A percentile compares a stretch with the other conserved stretches of the same genome.
Evolutionary conservation across 2,329 filamentous ascomycete genomes (phyloP).

Genomic region (Curvularia spicifera): DNA sequence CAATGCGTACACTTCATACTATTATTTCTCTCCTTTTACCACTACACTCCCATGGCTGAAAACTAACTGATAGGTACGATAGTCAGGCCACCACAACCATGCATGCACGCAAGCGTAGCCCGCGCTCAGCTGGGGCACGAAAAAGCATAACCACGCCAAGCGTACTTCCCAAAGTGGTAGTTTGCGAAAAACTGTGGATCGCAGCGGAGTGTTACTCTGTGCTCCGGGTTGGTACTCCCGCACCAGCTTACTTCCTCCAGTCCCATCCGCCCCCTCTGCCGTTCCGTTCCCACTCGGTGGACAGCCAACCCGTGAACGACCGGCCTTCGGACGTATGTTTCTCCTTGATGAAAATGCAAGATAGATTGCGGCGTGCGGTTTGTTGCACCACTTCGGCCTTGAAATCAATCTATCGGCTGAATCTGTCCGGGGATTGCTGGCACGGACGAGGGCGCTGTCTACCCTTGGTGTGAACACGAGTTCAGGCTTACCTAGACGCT

Average conservation of each 20-base stretch:
- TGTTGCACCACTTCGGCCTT: not conserved
- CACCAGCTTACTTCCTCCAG: not conserved
- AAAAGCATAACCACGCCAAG: not conserved
- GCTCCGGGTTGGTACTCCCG: conserved; percentile 3
- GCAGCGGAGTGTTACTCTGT: conserved; percentile 3
- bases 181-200: not conserved
- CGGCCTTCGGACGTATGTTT: not conserved
- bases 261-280: not conserved
- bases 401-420: not conserved
- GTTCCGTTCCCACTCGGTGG: not conserved
- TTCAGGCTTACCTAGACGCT: conserved; percentile 7
- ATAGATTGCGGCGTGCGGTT: not conserved
- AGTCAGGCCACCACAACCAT: not conserved
- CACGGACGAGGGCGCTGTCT: not conserved
- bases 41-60: not conserved
- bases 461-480: not conserved
- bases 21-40: not conserved
- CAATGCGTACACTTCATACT: not conserved
- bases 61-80: not conserved
- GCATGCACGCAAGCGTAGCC: not conserved
- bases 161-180: not conserved
- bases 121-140: not conserved
- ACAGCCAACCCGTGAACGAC: not conserved
- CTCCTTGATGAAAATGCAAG: not conserved
- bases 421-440: not conserved